A percentile compares a stretch with the other conserved stretches of the same genome.
Conservation (phyloP, 805 yeast species). For the Wickerhamiella hasegawae region DNA sequence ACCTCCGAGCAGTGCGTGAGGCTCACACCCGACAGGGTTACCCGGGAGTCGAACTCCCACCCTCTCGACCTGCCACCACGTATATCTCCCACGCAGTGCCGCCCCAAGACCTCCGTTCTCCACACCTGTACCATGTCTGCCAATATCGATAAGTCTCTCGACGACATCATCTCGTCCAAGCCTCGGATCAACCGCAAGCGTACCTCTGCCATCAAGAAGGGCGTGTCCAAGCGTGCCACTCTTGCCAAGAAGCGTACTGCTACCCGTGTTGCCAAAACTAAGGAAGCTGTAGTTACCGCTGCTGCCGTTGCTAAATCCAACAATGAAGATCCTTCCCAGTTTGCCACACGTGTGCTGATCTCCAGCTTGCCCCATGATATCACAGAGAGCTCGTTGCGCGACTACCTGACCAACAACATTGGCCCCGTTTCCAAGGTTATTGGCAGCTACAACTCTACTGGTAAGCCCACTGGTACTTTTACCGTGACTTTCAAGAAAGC, state of each 20-base stretch:
- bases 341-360: slow-evolving; percentile 65
- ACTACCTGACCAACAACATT: slow-evolving; percentile 72
- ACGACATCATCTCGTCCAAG: slow-evolving; percentile 71
- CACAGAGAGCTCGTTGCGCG: slow-evolving; percentile 28
- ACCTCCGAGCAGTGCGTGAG: too few relatives aligned
- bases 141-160: slow-evolving; percentile 81
- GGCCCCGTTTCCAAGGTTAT: slow-evolving; percentile 67
- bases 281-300: slow-evolving; percentile 16
- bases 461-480: slow-evolving; percentile 84
- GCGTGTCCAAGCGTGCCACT: slow-evolving; percentile 18
- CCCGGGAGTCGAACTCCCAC: too few relatives aligned
- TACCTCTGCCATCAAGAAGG: slow-evolving; percentile 9
- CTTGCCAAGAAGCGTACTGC: slow-evolving; percentile 6
- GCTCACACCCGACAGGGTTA: too few relatives aligned
- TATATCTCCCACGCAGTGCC: too few relatives aligned
- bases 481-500: slow-evolving; percentile 60
- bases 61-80: too few relatives aligned
- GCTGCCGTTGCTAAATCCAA: slow-evolving; percentile 21
- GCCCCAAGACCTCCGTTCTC: too few relatives aligned
- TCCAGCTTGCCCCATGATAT: slow-evolving; percentile 38
- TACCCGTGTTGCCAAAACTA: slow-evolving; percentile 13
- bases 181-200: slow-evolving; percentile 1
- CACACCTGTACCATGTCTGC: too few relatives aligned
- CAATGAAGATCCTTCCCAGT: slow-evolving; percentile 27
- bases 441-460: slow-evolving; percentile 70